A percentile compares a stretch with the other conserved stretches of the same genome.
These are phyloP conservation scores for Candida fluviatilis DNA, from an alignment of 805 yeast genomes.

Conservation along the genomic window DNA sequence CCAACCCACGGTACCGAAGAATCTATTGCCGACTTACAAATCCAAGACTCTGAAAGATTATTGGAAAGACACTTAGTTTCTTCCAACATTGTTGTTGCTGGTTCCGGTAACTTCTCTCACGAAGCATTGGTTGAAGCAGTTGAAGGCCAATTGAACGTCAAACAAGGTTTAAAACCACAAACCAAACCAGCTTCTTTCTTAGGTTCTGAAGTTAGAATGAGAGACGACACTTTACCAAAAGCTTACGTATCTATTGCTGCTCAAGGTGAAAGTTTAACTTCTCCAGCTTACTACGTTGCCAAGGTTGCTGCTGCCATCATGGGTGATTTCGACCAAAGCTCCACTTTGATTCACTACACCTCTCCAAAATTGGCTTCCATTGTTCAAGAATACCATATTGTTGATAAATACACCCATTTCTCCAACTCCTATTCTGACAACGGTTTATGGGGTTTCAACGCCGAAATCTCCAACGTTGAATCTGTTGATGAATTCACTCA, in stretches of 20 bases:
- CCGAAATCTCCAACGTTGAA: slow-evolving; percentile 56
- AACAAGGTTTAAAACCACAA: slow-evolving; percentile 48
- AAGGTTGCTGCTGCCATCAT: slow-evolving; percentile 65
- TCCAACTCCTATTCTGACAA: slow-evolving; percentile 68
- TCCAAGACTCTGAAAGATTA: slow-evolving; percentile 55
- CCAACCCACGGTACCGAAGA: slow-evolving; percentile 76
- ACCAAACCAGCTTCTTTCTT: slow-evolving; percentile 59
- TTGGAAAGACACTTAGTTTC: slow-evolving; percentile 54
- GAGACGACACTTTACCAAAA: slow-evolving; percentile 82
- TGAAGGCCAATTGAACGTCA: slow-evolving; percentile 45
- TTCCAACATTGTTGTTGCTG: slow-evolving; percentile 65
- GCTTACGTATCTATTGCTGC: slow-evolving; percentile 77
- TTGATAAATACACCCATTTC: slow-evolving; percentile 70
- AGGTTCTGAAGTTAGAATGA: slow-evolving; percentile 83
- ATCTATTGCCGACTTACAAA: slow-evolving; percentile 52
- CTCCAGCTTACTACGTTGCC: slow-evolving; percentile 66
- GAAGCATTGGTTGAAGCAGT: slow-evolving; percentile 65
- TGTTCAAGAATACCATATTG: slow-evolving; percentile 67
- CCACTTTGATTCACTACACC: slow-evolving; percentile 46
- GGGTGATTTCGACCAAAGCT: slow-evolving; percentile 50
- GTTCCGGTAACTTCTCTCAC: slow-evolving; percentile 68
- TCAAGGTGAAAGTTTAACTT: slow-evolving; percentile 59
- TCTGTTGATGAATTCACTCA: slow-evolving; percentile 74
- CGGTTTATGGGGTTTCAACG: slow-evolving; percentile 81
- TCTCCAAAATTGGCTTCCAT: slow-evolving; percentile 70